Conservation (phyloP, 768 basidiomycete species). For the Boletus rubropictus region DNA sequence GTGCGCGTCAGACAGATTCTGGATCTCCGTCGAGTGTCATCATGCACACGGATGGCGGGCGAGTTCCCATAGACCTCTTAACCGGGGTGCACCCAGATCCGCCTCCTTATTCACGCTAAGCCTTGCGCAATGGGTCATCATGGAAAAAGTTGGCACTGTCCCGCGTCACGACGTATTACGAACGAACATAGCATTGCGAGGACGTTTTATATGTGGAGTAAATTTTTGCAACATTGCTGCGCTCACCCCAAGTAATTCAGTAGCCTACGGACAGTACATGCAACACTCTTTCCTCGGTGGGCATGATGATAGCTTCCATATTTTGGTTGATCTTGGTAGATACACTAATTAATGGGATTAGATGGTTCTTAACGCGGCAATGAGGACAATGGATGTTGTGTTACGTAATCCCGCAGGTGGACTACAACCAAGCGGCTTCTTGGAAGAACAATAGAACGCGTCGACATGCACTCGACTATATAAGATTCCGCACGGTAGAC, state of each 20-base stretch:
- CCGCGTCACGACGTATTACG: conserved; percentile 12
- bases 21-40: conserved; percentile 12
- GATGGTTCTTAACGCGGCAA: background rate
- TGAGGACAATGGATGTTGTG: conserved; percentile 21
- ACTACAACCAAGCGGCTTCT: conserved; percentile 1
- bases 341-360: conserved; percentile 2
- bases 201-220: conserved; percentile 15
- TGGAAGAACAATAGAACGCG: conserved; percentile 29
- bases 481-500: conserved; percentile 7
- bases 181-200: conserved; percentile 7
- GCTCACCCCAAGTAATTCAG: conserved; percentile 1
- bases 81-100: conserved; percentile 8
- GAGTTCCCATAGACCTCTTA: background rate
- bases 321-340: conserved; percentile 5
- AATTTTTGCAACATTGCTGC: conserved; percentile 1
- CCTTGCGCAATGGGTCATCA: background rate
- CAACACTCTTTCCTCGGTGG: conserved; percentile 3
- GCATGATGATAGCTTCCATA: background rate
- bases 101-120: conserved; percentile 23
- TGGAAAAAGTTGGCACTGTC: conserved; percentile 1
- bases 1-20: background rate
- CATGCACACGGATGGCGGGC: conserved; percentile 27
- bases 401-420: conserved; percentile 16
- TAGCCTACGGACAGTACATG: conserved; percentile 19
- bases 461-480: conserved; percentile 16